These are phyloP conservation scores for Pseudoneurospora amorphoporcata DNA, from an alignment of 495 filamentous ascomycete species.

Conservation along the genomic window DNA sequence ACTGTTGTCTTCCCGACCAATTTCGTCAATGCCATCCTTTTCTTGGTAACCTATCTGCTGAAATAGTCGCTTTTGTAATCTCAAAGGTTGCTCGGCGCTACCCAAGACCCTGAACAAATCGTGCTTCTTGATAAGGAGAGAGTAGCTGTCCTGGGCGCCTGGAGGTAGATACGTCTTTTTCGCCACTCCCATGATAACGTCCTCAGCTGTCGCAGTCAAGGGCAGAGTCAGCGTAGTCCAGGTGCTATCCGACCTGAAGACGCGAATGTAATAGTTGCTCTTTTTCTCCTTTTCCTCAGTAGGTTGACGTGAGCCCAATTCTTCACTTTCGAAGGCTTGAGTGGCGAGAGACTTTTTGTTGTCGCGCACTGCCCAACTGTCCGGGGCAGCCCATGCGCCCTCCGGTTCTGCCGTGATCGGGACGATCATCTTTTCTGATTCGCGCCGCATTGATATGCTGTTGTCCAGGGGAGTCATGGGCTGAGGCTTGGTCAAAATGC, in stretches of 20 bases:
- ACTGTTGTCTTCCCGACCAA: slow-evolving; percentile 96
- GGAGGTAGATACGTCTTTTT: slow-evolving; percentile 89
- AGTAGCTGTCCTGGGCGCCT: slow-evolving; percentile 72
- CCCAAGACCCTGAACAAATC: slow-evolving; percentile 76
- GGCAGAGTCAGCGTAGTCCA: slow-evolving; percentile 81
- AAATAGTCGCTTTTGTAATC: slow-evolving; percentile 86
- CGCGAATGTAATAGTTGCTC: slow-evolving; percentile 77
- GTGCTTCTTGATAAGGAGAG: slow-evolving; percentile 89
- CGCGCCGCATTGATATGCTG: slow-evolving; percentile 42
- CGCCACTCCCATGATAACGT: slow-evolving; percentile 73
- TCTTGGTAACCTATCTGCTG: slow-evolving; percentile 89
- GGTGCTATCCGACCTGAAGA: slow-evolving; percentile 86
- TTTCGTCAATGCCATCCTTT: slow-evolving; percentile 78
- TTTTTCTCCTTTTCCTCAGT: slow-evolving; percentile 45
- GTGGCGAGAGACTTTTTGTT: slow-evolving; percentile 32
- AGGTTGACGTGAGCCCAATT: slow-evolving; percentile 38
- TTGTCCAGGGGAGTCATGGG: slow-evolving; percentile 52
- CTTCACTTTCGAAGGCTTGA: slow-evolving; percentile 52
- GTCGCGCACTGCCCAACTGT: slow-evolving; percentile 83
- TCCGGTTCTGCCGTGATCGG: slow-evolving; percentile 23
- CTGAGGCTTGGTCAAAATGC: slow-evolving; percentile 60
- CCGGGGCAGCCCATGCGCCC: slow-evolving; percentile 73
- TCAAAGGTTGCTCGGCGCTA: slow-evolving; percentile 68
- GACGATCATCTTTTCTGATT: slow-evolving; percentile 30
- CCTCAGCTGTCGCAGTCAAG: slow-evolving; percentile 70